Conservation (phyloP, 495 filamentous ascomycete species). For the Daldinia concentrica region DNA sequence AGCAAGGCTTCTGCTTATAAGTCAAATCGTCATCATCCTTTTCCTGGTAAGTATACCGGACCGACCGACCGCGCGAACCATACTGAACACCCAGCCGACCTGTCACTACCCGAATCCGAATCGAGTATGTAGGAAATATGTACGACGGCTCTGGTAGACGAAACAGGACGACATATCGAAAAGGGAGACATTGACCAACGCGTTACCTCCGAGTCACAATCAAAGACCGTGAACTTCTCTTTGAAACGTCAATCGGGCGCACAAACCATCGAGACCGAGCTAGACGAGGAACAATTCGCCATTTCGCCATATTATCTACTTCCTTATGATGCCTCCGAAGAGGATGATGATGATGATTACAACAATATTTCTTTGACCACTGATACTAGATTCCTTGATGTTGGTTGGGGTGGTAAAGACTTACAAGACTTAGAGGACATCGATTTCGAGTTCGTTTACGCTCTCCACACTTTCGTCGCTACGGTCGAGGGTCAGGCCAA, state of each 20-base stretch:
- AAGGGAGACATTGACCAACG: slow-evolving; percentile 2
- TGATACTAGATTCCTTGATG: slow-evolving; percentile 69
- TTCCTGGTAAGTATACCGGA: slow-evolving; percentile 65
- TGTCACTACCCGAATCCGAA: slow-evolving; percentile 22
- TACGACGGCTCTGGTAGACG: slow-evolving; percentile 8
- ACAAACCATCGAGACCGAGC: neutral
- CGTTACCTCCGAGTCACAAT: slow-evolving; percentile 19
- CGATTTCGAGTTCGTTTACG: slow-evolving; percentile 99
- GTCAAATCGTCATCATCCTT: slow-evolving; percentile 65
- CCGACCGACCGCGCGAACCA: slow-evolving; percentile 38
- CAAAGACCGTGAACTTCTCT: slow-evolving; percentile 21
- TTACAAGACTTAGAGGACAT: slow-evolving; percentile 93
- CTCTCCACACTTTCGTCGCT: slow-evolving; percentile 95
- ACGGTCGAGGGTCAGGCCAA: slow-evolving; percentile 99
- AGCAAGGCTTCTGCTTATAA: slow-evolving; percentile 49
- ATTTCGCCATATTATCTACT: slow-evolving; percentile 42
- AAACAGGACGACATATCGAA: slow-evolving; percentile 24
- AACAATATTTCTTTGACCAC: slow-evolving; percentile 63
- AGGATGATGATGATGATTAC: slow-evolving; percentile 55
- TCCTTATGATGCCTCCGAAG: slow-evolving; percentile 49
- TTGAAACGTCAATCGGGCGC: slow-evolving; percentile 1
- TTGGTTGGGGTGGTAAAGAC: slow-evolving; percentile 78
- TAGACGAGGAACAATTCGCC: slow-evolving; percentile 15
- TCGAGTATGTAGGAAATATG: slow-evolving; percentile 30
- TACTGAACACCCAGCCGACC: slow-evolving; percentile 41